Base-by-base conservation (phyloP, 2,329 filamentous ascomycete species). In the Xylariaceae sp. region DNA sequence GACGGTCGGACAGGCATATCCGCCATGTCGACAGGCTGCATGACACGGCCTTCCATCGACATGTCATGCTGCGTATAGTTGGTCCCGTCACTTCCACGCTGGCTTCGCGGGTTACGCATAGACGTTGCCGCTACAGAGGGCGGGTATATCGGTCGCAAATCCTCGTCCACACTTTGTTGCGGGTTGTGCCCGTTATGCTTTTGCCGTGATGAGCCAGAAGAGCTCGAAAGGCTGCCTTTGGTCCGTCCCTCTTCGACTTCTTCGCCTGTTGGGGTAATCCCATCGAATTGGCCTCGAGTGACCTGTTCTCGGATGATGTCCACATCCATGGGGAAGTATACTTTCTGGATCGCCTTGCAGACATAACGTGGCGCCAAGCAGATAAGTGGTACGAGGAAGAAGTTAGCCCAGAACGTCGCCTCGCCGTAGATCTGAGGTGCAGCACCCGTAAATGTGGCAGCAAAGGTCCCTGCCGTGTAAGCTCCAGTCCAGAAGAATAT, bases 291-390 rank as follows among this genome's bases (percentile, higher is more conserved):
- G 55, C 93, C 93, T 69, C 83, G 76, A 22, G 80, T 80, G 50
- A 94, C 82, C 71, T 97, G 90, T 67, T 98, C 93, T 38, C 93
- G 88, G 60, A 98, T 83, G 54, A 98, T 95, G 64, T 98, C 93
- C 47, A 96, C 84, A 60, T 98, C 93, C 55, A 86, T 85, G 4
- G 93, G 93, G 66, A 86, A 88, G 70, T 90, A 97, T 44, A 95
- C 86, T 70, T 98, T 98, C 67, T 97, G 93, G 40, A 93, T 69
- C 23, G 84, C 75, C 70, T 98, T 98, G 71, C 87, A 76, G 38
- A 81, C 79, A 65, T 97, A 95, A 21, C 93, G 84, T 10, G 93
- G 93, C 48, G 95, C 82, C 40, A 98, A 71, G 66, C 88, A 92
- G 45, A 95, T 79, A 53, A 89, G 77, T 1, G 90, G 81, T 2